Evolutionary conservation across 345 rosid species (phyloP), one percentile per base, ranked within the genome.

Genomic region (Syzygium aqueum): DNA sequence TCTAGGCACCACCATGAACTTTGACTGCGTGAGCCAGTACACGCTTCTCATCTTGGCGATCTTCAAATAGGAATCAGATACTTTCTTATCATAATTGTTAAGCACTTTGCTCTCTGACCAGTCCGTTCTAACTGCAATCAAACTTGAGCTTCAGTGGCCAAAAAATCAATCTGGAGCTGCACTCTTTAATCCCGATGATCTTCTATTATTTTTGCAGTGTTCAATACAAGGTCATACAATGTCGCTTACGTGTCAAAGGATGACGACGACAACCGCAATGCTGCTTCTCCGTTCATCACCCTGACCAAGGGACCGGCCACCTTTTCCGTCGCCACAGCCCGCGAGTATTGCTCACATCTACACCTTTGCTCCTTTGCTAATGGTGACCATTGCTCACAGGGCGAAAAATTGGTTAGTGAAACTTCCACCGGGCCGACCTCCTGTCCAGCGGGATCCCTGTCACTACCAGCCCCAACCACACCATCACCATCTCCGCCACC

Each of bases 331-430:
- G 91, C 92, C 40, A 21, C 83, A 15, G 59, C 84, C 0, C 93
- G 95, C 5, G 85, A 90, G 2, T 91, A 86, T 37, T 90, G 90
- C 87, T 94, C 77, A n/a, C 89, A 86, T 90, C 3, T 91, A 95
- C 85, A 85, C 85, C 6, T 5, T 77, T 14, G 84, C 23, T 15
- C 85, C 6, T 5, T 77, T 14, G 84, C 23, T 15, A 23, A 46
- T 11, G 5, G 59, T 4, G 73, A 46, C n/a, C 94, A 93, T 87
- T 93, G 94, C 87, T 25, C 52, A 11, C 5, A 5, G 0, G 91
- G 92, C 43, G 92, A 89, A 88, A 90, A 91, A 87, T 84, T 93
- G 3, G 84, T 91, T 6, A n/a, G 27, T 30, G 11, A 53, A 9
- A 30, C 77, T 40, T 63, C 50, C 84, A 53, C 40, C 22, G 5